Evolutionary conservation across 176 grass and related monocot genomes (phyloP), one percentile per base, ranked within the genome.

Genomic region (Dactylis glomerata): DNA sequence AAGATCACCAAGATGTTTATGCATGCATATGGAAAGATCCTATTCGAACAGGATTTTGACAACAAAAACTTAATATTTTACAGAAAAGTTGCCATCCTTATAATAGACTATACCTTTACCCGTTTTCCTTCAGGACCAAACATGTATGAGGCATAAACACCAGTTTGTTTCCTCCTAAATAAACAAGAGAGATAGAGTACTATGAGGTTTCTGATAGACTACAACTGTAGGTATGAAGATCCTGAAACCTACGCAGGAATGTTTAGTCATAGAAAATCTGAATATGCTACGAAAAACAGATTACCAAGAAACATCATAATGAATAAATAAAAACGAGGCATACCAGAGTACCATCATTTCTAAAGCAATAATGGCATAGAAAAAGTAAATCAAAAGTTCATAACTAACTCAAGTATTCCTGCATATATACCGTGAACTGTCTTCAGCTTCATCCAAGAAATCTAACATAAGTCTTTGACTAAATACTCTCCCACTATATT

Each of bases 361-460:
- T 24, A 82, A 64, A 47, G 55, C 7, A 83, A 37, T 59, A 52
- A 23, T 24, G 12, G 1, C 23, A 34, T 63, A 65, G 15, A 23
- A 74, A 36, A 74, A 84, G 37, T n/a, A 78, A 51, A 73, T 36
- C 30, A 78, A 79, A 5, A 58, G 45, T 17, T 76, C 28, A 56
- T 66, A 31, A 37, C 10, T 36, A 40, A 20, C 22, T 47, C 47
- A 2, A 74, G 49, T 50, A 59, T n/a, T 68, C n/a, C 10, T 59
- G 72, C 10, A 8, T 67, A 78, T 79, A 69, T 90, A 95, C 93
- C 91, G 50, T 59, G 81, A 58, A 80, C 89, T 92, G 44, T 98
- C 87, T 88, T 90, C 71, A 87, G 83, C 46, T 93, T 98, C 96
- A 83, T 98, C 93, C 84, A 98, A 83, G 74, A 98, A 98, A 90